Evolutionary conservation across 192 early-diverging fungal species (phyloP).

Genomic region (Endogone sp.): DNA sequence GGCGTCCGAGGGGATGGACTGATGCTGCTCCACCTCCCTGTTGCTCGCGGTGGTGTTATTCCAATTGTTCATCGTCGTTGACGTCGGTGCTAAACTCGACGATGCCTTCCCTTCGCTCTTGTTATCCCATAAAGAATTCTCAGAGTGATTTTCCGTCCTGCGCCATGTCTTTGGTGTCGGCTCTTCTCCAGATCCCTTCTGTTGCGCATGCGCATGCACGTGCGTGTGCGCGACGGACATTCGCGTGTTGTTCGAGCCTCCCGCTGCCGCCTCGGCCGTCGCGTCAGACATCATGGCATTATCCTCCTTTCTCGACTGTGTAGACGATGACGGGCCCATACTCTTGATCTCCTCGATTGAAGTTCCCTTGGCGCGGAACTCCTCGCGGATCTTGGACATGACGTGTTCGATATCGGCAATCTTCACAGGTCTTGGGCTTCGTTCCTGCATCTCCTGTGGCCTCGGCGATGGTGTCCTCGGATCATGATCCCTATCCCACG

Average conservation of each 20-base stretch:
- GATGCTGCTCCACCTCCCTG: not conserved
- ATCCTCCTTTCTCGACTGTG: not conserved
- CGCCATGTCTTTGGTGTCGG: not conserved
- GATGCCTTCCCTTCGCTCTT: not conserved
- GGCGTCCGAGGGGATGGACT: not conserved
- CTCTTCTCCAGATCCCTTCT: no score
- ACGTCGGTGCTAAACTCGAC: no score
- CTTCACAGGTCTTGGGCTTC: not conserved
- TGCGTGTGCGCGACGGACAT: not conserved
- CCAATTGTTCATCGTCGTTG: not conserved
- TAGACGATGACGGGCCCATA: not conserved
- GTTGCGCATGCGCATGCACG: not conserved
- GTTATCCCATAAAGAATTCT: not conserved
- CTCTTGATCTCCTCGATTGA: not conserved
- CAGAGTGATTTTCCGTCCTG: not conserved
- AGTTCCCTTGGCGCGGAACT: constrained; percentile 3
- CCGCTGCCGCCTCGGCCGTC: not conserved
- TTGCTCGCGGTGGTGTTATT: not conserved
- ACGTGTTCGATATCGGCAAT: constrained; percentile 15
- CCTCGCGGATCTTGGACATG: constrained; percentile 13
- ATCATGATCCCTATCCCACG: no score
- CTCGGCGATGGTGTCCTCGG: not conserved
- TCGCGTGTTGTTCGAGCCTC: not conserved
- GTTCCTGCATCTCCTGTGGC: not conserved
- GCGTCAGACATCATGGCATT: not conserved